Conservation (phyloP, 805 yeast genomes). For the Yamadazyma paraphyllophila region DNA sequence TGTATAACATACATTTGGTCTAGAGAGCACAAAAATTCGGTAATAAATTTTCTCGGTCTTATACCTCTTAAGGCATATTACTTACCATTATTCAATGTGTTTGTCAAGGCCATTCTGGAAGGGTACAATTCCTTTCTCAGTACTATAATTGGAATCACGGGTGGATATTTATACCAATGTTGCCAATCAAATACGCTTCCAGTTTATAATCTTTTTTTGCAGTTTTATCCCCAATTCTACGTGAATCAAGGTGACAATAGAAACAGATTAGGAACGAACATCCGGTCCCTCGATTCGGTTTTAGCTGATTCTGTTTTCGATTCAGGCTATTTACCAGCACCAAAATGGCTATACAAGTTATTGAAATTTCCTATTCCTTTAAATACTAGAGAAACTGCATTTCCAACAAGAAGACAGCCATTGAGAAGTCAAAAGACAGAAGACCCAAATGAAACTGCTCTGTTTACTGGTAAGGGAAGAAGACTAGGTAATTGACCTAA, state of each 20-base stretch:
- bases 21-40: slow-evolving; percentile 50
- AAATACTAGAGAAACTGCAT: slow-evolving; percentile 28
- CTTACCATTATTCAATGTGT: slow-evolving; percentile 43
- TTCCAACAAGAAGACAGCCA: slow-evolving; percentile 7
- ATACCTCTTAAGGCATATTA: slow-evolving; percentile 57
- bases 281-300: slow-evolving; percentile 12
- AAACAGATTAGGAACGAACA: slow-evolving; percentile 31
- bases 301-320: slow-evolving; percentile 46
- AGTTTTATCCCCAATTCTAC: slow-evolving; percentile 20
- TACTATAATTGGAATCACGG: slow-evolving; percentile 49
- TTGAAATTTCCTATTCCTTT: slow-evolving; percentile 28
- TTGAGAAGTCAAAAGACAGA: background rate
- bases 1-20: slow-evolving; percentile 65
- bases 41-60: slow-evolving; percentile 51
- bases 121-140: slow-evolving; percentile 42
- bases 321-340: slow-evolving; percentile 57
- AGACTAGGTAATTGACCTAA: slow-evolving; percentile 29
- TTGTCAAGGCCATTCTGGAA: slow-evolving; percentile 35
- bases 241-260: slow-evolving; percentile 12
- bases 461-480: slow-evolving; percentile 29
- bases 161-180: slow-evolving; percentile 62
- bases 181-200: slow-evolving; percentile 55
- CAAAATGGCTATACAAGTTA: slow-evolving; percentile 36
- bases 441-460: no score
- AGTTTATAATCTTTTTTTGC: slow-evolving; percentile 36